Evolutionary conservation across 1,284 basidiomycete genomes (phyloP), one percentile per base, ranked within the genome.

Genomic region (Trichosporon sp.): DNA sequence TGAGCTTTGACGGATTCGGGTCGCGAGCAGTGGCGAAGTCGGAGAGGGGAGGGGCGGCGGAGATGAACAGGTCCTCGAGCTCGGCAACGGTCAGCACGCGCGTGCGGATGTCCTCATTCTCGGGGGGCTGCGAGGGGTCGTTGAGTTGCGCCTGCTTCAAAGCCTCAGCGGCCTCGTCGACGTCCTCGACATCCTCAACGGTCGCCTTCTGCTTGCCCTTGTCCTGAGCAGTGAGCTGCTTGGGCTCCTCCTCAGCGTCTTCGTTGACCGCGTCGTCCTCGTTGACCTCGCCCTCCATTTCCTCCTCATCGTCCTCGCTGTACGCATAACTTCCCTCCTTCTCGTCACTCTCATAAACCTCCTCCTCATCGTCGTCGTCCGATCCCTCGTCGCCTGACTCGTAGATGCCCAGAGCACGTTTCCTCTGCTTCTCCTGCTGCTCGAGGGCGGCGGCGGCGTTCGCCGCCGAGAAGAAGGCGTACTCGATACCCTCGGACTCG

Each of bases 391-490:
- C 70, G 19, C 68, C 66, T 11, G 64, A 63, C 19, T 69, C 71
- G 21, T 68, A 69, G 8, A 78, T 80, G 0, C 78, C 77, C 7
- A 77, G 79, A 52, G 76, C 73, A 59, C 78, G 63, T 54, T 70
- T 68, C 63, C 70, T 65, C 65, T 73, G 73, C 74, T 60, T 84
- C 29, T 86, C 85, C 13, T 86, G 88, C 76, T 81, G 79, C 65
- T 91, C 85, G 69, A 95, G 94, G 23, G 92, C 76, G 7, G 92
- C 93, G 9, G 89, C 85, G 13, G 93, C 93, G 80, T 93, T 89
- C 11, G 89, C 86, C 5, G 96, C 96, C 31, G 95, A 99, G 84
- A 96, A 99, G 80, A 99, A 99, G 0, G 92, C 94, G 73, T 92
- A 98, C 65, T 84, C 84, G 57, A 98, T 85, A 7, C 86, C 85